Evolutionary conservation across 176 grass and related monocot genomes (phyloP).

Genomic region (Lolium perenne): DNA sequence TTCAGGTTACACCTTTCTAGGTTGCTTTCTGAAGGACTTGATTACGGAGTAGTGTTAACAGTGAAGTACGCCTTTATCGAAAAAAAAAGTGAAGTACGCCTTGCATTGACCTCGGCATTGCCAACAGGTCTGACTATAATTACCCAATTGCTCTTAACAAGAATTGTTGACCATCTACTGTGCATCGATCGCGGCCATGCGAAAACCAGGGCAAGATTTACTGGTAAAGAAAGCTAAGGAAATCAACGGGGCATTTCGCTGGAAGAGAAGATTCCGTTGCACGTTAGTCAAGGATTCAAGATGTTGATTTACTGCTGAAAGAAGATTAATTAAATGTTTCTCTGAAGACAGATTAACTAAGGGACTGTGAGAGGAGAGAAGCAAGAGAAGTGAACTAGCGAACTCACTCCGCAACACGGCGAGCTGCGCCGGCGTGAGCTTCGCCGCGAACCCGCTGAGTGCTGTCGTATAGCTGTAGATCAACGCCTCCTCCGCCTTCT

Average conservation of each 20-base stretch:
- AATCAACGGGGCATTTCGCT: neutral
- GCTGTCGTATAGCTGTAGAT: conserved; percentile 69
- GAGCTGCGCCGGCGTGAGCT: conserved; percentile 65
- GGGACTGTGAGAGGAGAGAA: neutral
- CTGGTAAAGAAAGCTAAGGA: neutral
- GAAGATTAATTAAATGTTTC: neutral
- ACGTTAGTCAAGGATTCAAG: neutral
- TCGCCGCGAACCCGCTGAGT: conserved; percentile 72
- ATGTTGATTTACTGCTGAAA: neutral
- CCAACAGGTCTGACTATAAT: conserved; percentile 35
- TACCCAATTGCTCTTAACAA: neutral
- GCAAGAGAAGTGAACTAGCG: neutral
- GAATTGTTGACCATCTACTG: neutral
- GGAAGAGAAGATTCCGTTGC: conserved; percentile 10
- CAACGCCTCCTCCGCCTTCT: conserved; percentile 55
- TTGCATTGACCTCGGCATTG: conserved; percentile 46
- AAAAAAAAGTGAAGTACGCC: neutral
- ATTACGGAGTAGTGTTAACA: neutral
- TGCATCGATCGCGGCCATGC: conserved; percentile 20
- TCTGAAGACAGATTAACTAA: neutral
- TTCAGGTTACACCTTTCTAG: neutral
- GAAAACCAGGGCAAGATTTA: conserved; percentile 22
- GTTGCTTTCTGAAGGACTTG: neutral
- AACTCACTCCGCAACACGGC: conserved; percentile 61
- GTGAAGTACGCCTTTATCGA: neutral